phyloP scores from a whole-genome alignment of 306 rosid genomes.

The Geum urbanum region DNA sequence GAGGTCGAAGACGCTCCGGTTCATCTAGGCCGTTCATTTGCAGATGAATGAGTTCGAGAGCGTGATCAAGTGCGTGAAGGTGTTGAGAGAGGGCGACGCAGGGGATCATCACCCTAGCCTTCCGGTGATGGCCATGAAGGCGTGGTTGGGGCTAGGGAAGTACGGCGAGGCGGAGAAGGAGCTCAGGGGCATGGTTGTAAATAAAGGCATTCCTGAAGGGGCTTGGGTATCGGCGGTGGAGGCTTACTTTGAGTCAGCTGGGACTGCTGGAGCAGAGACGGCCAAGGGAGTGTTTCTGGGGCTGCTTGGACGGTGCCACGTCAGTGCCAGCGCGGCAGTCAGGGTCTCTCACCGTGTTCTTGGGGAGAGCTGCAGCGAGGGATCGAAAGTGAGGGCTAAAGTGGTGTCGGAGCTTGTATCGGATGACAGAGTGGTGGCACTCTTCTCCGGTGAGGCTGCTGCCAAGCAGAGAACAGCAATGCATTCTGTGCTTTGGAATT shows the following conservation, averaged over 20 bases:
- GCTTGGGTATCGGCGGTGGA: conserved; percentile 90
- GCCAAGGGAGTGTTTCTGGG: conserved; percentile 87
- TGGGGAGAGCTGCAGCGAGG: conserved; percentile 44
- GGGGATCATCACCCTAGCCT: conserved; percentile 84
- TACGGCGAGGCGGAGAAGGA: conserved; percentile 81
- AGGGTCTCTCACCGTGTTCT: conserved; percentile 66
- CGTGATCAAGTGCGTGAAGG: conserved; percentile 82
- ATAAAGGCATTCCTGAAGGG: conserved; percentile 71
- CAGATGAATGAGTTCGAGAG: conserved; percentile 79
- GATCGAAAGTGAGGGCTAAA: conserved; percentile 62
- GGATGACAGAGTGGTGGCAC: conserved; percentile 77
- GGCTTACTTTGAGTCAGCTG: conserved; percentile 63
- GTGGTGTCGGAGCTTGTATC: conserved; percentile 85
- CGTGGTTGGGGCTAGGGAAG: conserved; percentile 79
- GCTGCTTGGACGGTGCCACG: conserved; percentile 75
- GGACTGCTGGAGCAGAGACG: conserved; percentile 88
- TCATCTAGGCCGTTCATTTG: conserved; percentile 76
- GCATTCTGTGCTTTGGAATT: conserved; percentile 90
- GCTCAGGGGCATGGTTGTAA: conserved; percentile 76
- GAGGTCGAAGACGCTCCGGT: conserved; percentile 66
- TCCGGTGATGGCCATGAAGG: conserved; percentile 89
- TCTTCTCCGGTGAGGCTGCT: conserved; percentile 54
- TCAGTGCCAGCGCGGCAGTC: conserved; percentile 81
- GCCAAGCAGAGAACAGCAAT: conserved; percentile 67
- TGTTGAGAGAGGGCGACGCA: conserved; percentile 63